These are phyloP conservation scores for Ambrosia trifida DNA, from an alignment of 129 eudicot species.

Conservation along the genomic window DNA sequence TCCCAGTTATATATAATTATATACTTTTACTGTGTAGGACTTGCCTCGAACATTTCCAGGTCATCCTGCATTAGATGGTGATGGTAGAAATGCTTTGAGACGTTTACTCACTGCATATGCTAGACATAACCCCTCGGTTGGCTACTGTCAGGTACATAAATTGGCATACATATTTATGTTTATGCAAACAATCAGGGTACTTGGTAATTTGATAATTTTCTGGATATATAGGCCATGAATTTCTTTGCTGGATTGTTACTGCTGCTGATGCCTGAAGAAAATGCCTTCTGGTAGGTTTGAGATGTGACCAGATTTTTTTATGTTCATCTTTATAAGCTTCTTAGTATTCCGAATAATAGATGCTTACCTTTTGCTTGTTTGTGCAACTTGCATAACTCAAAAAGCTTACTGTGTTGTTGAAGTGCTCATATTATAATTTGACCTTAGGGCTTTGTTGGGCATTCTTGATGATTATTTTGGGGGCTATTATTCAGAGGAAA, in stretches of 20 bases:
- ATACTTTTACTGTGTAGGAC: not conserved
- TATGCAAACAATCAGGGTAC: not conserved
- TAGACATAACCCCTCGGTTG: conserved; percentile 92
- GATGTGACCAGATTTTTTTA: too few species aligned
- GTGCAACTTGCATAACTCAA: not conserved
- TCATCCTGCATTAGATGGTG: not conserved
- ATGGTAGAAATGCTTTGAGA: conserved; percentile 87
- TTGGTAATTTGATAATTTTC: conserved; percentile 4
- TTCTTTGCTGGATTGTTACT: conserved; percentile 92
- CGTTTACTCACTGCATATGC: conserved; percentile 97
- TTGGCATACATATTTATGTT: not conserved
- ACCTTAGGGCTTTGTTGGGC: conserved; percentile 84
- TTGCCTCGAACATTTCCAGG: not conserved
- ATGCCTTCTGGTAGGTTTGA: conserved; percentile 94
- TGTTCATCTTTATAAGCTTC: too few species aligned
- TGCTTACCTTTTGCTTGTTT: not conserved
- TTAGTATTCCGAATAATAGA: too few species aligned
- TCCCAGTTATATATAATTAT: not conserved
- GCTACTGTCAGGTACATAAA: conserved; percentile 88
- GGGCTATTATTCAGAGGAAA: conserved; percentile 96
- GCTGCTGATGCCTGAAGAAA: conserved; percentile 99
- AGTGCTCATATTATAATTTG: conserved; percentile 20
- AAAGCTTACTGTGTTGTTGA: conserved; percentile 1
- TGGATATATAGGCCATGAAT: conserved; percentile 86
- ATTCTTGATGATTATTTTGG: conserved; percentile 96